Evolutionary conservation across 1,284 basidiomycete species (phyloP).

Genomic region (Fomitopsis schrenkii): DNA sequence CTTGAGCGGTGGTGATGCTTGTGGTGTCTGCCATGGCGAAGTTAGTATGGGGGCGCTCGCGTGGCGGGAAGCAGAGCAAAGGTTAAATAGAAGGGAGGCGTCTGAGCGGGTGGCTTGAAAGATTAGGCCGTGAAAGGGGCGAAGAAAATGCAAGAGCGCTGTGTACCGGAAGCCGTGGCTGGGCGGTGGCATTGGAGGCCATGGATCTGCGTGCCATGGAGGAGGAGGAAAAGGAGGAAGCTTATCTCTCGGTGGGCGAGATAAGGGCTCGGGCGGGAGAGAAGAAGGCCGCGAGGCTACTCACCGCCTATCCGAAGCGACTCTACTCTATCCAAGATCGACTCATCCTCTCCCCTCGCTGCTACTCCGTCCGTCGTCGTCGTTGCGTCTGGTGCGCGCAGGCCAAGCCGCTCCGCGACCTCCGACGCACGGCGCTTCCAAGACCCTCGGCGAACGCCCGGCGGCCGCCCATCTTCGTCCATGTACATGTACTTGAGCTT

Average conservation of each 20-base stretch:
- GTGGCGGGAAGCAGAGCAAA: not conserved
- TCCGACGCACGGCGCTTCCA: not conserved
- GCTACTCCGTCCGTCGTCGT: not conserved
- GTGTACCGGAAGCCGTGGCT: not conserved
- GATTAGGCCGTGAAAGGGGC: not conserved
- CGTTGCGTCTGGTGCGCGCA: slow-evolving; percentile 6
- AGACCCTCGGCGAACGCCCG: not conserved
- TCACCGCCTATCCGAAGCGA: slow-evolving; percentile 17
- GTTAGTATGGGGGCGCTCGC: not conserved
- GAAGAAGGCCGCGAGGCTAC: slow-evolving; percentile 15
- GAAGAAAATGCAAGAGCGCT: not conserved
- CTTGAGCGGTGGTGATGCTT: not conserved
- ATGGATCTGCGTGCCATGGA: too few species aligned
- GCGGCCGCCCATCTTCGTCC: not conserved
- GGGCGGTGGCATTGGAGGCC: too few species aligned
- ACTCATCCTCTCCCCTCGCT: not conserved
- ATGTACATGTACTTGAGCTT: not conserved
- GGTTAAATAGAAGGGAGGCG: not conserved
- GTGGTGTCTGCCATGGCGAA: slow-evolving; percentile 12
- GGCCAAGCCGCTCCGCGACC: not conserved
- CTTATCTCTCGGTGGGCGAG: slow-evolving; percentile 14
- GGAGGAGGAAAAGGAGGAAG: not conserved
- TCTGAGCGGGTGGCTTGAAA: not conserved
- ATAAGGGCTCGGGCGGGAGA: not conserved
- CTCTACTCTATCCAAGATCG: slow-evolving; percentile 8